Percentiles rank a stretch among this genome's conserved stretches.
phyloP scores from a whole-genome alignment of 371 early-diverging fungal genomes.

The Mucor lusitanicus region DNA sequence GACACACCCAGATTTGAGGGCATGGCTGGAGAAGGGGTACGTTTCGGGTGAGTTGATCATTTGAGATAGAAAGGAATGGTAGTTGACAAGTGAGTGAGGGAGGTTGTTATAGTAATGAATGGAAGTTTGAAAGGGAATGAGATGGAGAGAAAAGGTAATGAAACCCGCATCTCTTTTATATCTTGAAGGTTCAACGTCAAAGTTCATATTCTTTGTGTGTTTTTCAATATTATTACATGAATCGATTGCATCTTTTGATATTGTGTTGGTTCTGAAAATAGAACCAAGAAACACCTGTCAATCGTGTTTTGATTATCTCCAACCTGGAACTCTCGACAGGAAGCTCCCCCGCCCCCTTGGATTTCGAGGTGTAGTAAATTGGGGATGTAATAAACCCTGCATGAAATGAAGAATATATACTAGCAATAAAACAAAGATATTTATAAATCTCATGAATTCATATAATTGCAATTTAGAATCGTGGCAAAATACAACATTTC shows the following conservation, averaged over 20 bases:
- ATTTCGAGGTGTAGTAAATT: not conserved
- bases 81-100: no score
- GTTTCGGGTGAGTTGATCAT: not conserved
- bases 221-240: not conserved
- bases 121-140: not conserved
- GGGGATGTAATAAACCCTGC: constrained; percentile 1
- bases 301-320: not conserved
- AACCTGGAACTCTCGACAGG: not conserved
- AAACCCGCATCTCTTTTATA: not conserved
- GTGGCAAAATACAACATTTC: not conserved
- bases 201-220: not conserved
- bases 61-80: not conserved
- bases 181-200: not conserved
- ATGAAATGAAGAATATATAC: not conserved
- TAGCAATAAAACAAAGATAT: not conserved
- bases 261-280: not conserved
- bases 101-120: not conserved
- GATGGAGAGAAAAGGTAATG: not conserved
- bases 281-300: not conserved
- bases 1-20: not conserved
- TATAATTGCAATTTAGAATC: not conserved
- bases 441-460: not conserved
- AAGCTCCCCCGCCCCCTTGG: not conserved
- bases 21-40: not conserved
- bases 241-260: not conserved